A percentile compares a stretch with the other conserved stretches of the same genome.
Conservation (phyloP, 495 filamentous ascomycete genomes). For the Halenospora varia region DNA sequence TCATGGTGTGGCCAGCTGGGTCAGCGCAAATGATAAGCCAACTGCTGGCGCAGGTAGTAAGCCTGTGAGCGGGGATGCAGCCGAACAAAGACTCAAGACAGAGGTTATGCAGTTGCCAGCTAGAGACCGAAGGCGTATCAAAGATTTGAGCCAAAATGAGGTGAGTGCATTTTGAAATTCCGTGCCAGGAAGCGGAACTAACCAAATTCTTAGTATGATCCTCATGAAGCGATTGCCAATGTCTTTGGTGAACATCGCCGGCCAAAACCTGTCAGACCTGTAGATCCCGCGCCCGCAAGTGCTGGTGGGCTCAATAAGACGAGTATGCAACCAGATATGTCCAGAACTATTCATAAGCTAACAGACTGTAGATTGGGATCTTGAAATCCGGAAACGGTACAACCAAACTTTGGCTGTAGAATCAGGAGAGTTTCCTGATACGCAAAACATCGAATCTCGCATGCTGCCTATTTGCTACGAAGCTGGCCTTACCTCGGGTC, state of each 20-base stretch:
- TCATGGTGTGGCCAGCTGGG: conserved; percentile 89
- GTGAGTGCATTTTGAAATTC: conserved; percentile 28
- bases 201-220: conserved; percentile 52
- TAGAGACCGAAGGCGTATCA: conserved; percentile 81
- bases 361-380: conserved; percentile 63
- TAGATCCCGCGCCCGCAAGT: conserved; percentile 73
- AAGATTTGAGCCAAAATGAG: conserved; percentile 61
- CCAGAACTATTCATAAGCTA: conserved; percentile 5
- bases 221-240: conserved; percentile 56
- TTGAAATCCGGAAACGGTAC: conserved; percentile 92
- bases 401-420: conserved; percentile 81
- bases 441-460: conserved; percentile 69
- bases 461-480: conserved; percentile 97
- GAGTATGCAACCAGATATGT: conserved; percentile 52
- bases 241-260: conserved; percentile 66
- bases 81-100: conserved; percentile 83
- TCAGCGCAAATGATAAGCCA: conserved; percentile 95
- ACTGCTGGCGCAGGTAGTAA: conserved; percentile 65
- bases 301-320: conserved; percentile 78
- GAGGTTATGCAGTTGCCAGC: conserved; percentile 92
- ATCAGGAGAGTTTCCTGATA: conserved; percentile 89
- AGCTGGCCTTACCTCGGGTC: conserved; percentile 73
- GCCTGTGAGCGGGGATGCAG: conserved; percentile 80
- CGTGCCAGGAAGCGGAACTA: conserved; percentile 1
- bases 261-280: conserved; percentile 52